phyloP scores from a whole-genome alignment of 2,329 filamentous ascomycete species.

The Ceratocystis alfenasii region DNA sequence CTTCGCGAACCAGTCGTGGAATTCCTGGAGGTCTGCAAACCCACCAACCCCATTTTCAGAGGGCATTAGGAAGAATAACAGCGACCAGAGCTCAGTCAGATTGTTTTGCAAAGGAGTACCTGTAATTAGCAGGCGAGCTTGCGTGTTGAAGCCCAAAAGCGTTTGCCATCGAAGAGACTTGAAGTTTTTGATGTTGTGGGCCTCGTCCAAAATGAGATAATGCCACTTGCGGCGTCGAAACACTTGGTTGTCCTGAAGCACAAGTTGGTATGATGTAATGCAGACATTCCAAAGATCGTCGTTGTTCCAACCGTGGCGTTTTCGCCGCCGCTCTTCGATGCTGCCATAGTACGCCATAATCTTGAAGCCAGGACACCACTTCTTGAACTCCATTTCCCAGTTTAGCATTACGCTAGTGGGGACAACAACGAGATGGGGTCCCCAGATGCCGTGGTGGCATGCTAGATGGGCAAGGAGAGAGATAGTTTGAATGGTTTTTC shows the following conservation, averaged over 20 bases:
- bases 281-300: constrained; percentile 93
- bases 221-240: constrained; percentile 92
- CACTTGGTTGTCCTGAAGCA: constrained; percentile 84
- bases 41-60: constrained; percentile 76
- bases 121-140: constrained; percentile 73
- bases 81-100: constrained; percentile 88
- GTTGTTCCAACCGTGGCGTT: constrained; percentile 85
- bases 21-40: constrained; percentile 90
- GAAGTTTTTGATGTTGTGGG: constrained; percentile 99
- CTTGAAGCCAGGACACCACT: constrained; percentile 96
- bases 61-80: constrained; percentile 93
- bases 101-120: constrained; percentile 97
- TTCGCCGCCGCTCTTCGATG: constrained; percentile 80
- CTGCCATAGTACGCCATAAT: constrained; percentile 94
- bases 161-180: constrained; percentile 96
- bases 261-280: constrained; percentile 94
- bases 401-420: constrained; percentile 98
- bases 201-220: constrained; percentile 95
- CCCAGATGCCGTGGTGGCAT: constrained; percentile 83
- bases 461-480: constrained; percentile 85
- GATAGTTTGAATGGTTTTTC: constrained; percentile 97
- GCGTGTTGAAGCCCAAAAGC: constrained; percentile 83
- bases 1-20: constrained; percentile 89
- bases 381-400: constrained; percentile 99
- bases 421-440: constrained; percentile 88